Evolutionary conservation across 2,329 filamentous ascomycete genomes (phyloP).

Genomic region (Tolypocladium pustulatum): DNA sequence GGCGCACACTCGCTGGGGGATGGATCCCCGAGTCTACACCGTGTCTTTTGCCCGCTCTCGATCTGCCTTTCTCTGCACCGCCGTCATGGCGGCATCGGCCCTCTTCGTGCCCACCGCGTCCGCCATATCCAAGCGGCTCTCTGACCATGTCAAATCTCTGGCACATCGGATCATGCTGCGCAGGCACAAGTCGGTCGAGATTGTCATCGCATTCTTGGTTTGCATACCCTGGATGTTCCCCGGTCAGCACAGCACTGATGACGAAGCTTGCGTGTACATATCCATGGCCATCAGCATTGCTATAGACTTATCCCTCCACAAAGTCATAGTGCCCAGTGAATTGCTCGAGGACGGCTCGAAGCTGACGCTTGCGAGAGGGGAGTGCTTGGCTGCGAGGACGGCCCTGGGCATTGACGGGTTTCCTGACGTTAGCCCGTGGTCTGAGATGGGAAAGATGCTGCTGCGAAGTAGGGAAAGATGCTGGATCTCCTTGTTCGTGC

Average conservation of each 20-base stretch:
- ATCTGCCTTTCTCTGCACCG: conserved; percentile 63
- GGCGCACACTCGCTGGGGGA: conserved; percentile 64
- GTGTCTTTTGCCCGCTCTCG: conserved; percentile 54
- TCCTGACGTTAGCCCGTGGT: conserved; percentile 47
- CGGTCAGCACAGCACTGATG: conserved; percentile 56
- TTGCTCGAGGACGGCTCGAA: conserved; percentile 32
- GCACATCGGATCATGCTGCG: conserved; percentile 51
- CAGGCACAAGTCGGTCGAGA: conserved; percentile 60
- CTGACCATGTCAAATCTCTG: conserved; percentile 51
- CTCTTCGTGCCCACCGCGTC: conserved; percentile 55
- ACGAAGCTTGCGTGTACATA: conserved; percentile 63
- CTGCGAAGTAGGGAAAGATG: conserved; percentile 55
- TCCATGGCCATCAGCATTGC: conserved; percentile 60
- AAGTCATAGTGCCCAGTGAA: conserved; percentile 49
- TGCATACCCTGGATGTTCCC: conserved; percentile 69
- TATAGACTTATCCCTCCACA: conserved; percentile 59
- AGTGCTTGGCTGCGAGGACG: conserved; percentile 57
- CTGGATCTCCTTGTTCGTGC: conserved; percentile 62
- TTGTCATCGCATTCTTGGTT: conserved; percentile 64
- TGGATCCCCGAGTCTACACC: conserved; percentile 58
- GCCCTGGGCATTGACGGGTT: conserved; percentile 61
- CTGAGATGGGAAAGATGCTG: conserved; percentile 49
- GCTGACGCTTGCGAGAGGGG: conserved; percentile 46
- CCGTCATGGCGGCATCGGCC: conserved; percentile 57
- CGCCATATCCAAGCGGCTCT: conserved; percentile 54